A percentile compares a stretch with the other conserved stretches of the same genome.
These are phyloP conservation scores for Psilocybe cubensis DNA, from an alignment of 768 basidiomycete genomes.

Conservation along the genomic window DNA sequence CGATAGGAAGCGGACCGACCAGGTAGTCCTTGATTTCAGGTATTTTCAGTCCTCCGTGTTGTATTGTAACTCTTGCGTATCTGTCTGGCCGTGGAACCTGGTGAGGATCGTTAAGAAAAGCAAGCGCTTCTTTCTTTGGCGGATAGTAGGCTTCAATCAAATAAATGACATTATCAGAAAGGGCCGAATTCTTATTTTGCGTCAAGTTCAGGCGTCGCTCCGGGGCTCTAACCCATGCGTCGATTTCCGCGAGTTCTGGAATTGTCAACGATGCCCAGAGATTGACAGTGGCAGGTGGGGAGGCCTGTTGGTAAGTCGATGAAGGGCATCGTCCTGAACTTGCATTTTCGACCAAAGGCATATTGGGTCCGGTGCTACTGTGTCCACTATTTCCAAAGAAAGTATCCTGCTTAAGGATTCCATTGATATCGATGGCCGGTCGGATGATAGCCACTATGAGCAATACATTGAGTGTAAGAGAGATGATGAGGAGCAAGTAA, in stretches of 20 bases:
- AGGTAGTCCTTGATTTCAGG: constrained; percentile 58
- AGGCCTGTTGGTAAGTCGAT: constrained; percentile 31
- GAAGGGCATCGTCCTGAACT: constrained; percentile 36
- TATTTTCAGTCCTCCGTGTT: constrained; percentile 44
- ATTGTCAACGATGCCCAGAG: constrained; percentile 55
- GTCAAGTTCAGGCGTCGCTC: constrained; percentile 54
- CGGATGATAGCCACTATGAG: constrained; percentile 11
- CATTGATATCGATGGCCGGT: constrained; percentile 6
- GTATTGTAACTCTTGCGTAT: constrained; percentile 54
- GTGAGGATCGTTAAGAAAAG: constrained; percentile 43
- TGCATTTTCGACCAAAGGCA: neutral
- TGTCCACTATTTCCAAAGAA: constrained; percentile 14
- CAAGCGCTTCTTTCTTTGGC: constrained; percentile 47
- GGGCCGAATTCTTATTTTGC: constrained; percentile 12
- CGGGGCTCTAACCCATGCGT: constrained; percentile 48
- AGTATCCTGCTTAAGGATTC: constrained; percentile 9
- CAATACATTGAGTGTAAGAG: constrained; percentile 19
- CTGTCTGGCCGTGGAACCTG: constrained; percentile 31
- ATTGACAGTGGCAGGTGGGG: constrained; percentile 47
- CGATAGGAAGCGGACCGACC: constrained; percentile 59
- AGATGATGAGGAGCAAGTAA: constrained; percentile 10
- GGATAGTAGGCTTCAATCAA: constrained; percentile 55
- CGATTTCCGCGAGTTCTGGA: constrained; percentile 44
- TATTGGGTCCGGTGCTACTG: neutral
- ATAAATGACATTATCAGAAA: constrained; percentile 54